Base-by-base conservation (phyloP, 2,329 filamentous ascomycete genomes). In the Lecanicillium sp. region DNA sequence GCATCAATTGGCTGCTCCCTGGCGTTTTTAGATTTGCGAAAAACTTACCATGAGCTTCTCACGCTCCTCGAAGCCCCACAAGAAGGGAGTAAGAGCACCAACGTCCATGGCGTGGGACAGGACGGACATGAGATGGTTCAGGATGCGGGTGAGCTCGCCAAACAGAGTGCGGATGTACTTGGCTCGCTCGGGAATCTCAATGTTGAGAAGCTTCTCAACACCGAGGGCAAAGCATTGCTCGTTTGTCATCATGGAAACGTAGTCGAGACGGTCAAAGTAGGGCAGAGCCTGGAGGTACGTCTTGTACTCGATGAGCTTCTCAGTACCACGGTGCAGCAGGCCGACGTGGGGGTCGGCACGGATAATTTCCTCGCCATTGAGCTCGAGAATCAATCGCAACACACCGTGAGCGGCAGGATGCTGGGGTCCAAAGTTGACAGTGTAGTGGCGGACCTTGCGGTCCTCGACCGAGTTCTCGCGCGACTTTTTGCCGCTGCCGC, bases 171-270 rank as follows among this genome's bases (percentile, higher is more conserved):
- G 79, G 59, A 98, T 98, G 71, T 82, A 98, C 71, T 98, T 96
- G 53, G 92, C 92, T 57, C 92, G 77, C 48, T 92, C 84, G 17
- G 92, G 92, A 47, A 98, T 85, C 62, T 98, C 94, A 49, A 98
- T 73, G 64, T 98, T 98, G 55, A 98, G 73, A 44, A 98, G 75
- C 75, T 98, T 98, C 76, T 98, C 92, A 40, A 96, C 90, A 15
- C 88, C 92, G 49, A 98, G 75, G 28, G 88, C 80, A 66, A 87
- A 98, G 59, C 88, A 95, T 68, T 98, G 92, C 74, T 98, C 92
- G 66, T 98, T 98, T 56, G 92, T 98, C 92, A 98, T 98, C 94
- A 98, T 98, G 56, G 88, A 95, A 52, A 95, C 89, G 65, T 98
- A 98, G 67, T 98, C 92, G 63, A 98, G 75, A 53, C 92, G 87